Percentiles rank a stretch among this genome's conserved stretches.
Evolutionary conservation across 2,329 filamentous ascomycete species (phyloP).

Genomic region (Thielaviopsis euricoi): DNA sequence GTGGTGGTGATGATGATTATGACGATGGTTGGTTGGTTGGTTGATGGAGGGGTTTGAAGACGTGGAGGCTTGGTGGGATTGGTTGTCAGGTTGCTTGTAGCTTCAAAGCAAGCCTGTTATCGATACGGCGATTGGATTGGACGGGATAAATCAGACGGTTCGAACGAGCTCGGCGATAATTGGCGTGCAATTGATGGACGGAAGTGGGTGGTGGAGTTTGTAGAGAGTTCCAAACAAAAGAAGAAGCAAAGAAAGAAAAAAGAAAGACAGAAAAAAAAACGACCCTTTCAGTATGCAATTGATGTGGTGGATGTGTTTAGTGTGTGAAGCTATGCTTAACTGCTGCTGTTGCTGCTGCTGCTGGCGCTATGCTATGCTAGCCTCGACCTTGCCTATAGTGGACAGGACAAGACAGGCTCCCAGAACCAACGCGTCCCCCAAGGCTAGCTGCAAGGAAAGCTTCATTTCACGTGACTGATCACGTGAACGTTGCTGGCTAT

Average conservation of each 20-base stretch:
- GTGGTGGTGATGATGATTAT: too few species aligned
- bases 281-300: background rate
- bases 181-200: background rate
- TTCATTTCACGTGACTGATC: background rate
- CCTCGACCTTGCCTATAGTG: slow-evolving; percentile 4
- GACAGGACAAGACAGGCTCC: slow-evolving; percentile 9
- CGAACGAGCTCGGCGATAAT: background rate
- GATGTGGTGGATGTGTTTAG: background rate
- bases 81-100: background rate
- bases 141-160: background rate
- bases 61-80: background rate
- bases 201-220: background rate
- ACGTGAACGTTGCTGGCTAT: background rate
- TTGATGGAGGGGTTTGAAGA: background rate
- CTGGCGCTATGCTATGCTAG: too few species aligned
- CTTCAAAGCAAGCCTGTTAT: background rate
- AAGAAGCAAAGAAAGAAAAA: too few species aligned
- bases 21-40: background rate
- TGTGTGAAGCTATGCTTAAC: background rate
- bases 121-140: background rate
- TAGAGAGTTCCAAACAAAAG: too few species aligned
- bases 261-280: background rate
- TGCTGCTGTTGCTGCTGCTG: too few species aligned
- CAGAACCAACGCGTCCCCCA: slow-evolving; percentile 6
- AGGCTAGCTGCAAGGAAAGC: background rate